Base-by-base conservation (phyloP, 805 yeast genomes). In the Saturnispora besseyi region DNA sequence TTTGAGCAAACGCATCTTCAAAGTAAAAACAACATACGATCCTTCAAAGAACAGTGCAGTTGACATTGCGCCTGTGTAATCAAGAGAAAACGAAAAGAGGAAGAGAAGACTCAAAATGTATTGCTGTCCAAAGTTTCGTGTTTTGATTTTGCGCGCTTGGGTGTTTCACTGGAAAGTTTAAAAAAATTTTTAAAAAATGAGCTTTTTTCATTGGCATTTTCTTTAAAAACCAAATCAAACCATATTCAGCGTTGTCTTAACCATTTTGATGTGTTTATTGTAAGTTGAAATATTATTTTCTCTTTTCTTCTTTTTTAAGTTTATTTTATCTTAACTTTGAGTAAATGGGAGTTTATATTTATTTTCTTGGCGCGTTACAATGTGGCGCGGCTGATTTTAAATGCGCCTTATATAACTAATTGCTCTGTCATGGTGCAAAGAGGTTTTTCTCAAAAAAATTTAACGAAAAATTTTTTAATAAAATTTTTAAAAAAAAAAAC, bases 1-100 rank as follows among this genome's bases (percentile, higher is more conserved):
- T 18, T 5, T 7, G 13, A 18, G 3, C 40, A n/a, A 11, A 36
- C 12, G 18, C 5, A 18, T 22, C 18, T 15, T 15, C 18, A 36
- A 10, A 15, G 26, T 18, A 18, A 15, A 12, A 10, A 18, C 24
- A 18, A 46, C 49, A 40, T 46, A 46, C 49, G 50, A 48, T 29
- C 50, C 50, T 24, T 48, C 50, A 42, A 36, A 48, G 33, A 48
- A 48, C 46, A 48, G 37, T 26, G 50, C 45, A 15, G 46, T 48
- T 10, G 50, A 48, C 50, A 48, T 48, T 26, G 33, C 21, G 22
- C 34, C 10, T 21, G 45, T 15, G 13, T 29, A 12, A 26, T 26
- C 29, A 26, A 26, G 9, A 18, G 13, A 28, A 33, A 26, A 5
- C n/a, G 15, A n/a, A 12, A 36, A 21, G 6, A 24, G 15, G 15